These are phyloP conservation scores for Lactarius evosmus DNA, from an alignment of 768 basidiomycete genomes.

Conservation along the genomic window DNA sequence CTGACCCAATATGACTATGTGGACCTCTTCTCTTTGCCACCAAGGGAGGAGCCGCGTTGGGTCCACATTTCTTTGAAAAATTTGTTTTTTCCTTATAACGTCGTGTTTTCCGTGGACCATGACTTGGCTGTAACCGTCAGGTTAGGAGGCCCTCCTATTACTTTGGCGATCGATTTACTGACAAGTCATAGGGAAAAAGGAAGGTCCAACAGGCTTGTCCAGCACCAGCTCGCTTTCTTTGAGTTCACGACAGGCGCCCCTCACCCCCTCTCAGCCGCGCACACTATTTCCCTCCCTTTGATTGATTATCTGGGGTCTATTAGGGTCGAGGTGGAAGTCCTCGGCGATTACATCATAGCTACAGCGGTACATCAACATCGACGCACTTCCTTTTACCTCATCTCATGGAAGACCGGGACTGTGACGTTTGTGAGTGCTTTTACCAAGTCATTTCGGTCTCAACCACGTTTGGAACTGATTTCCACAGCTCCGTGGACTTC, in stretches of 20 bases:
- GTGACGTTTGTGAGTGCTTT: conserved; percentile 8
- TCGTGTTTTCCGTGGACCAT: conserved; percentile 4
- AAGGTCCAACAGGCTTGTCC: neutral
- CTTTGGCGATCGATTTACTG: neutral
- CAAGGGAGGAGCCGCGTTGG: neutral
- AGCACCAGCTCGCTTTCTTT: neutral
- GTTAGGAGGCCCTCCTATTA: neutral
- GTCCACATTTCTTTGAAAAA: conserved; percentile 1
- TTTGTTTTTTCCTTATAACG: neutral
- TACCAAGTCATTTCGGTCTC: no score
- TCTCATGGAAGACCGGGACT: conserved; percentile 10
- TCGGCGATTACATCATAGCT: conserved; percentile 1
- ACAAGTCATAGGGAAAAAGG: neutral
- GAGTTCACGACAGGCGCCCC: conserved; percentile 2
- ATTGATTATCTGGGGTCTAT: neutral
- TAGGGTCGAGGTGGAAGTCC: neutral
- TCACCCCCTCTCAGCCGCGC: conserved; percentile 1
- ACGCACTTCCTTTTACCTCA: conserved; percentile 1
- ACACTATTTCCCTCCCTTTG: neutral
- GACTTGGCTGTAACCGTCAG: conserved; percentile 5
- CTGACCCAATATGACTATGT: conserved; percentile 1
- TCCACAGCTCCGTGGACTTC: neutral
- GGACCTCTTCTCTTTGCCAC: neutral
- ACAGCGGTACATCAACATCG: neutral
- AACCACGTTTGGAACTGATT: neutral